Conservation (phyloP, 164 flowering plant genomes). For the Euptelea pleiosperma region DNA sequence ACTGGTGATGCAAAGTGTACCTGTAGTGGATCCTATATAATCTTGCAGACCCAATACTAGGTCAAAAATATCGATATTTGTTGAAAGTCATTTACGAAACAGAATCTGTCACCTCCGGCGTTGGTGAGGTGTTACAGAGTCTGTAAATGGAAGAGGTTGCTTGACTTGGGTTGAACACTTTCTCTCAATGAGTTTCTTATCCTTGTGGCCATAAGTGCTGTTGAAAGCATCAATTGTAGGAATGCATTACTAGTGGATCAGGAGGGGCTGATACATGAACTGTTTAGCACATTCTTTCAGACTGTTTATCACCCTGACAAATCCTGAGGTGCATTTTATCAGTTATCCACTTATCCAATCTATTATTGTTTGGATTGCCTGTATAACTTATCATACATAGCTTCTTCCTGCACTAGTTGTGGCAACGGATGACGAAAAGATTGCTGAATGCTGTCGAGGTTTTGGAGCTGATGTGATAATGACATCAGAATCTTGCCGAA, state of each 20-base stretch:
- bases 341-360: no score
- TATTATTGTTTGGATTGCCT: conserved; percentile 3
- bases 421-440: conserved; percentile 91
- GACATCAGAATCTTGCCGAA: conserved; percentile 88
- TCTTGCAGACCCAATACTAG: background rate
- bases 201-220: background rate
- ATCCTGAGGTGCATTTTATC: no score
- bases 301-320: no score
- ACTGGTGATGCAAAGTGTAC: background rate
- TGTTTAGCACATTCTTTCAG: no score
- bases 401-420: conserved; percentile 50
- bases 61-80: no score
- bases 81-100: no score
- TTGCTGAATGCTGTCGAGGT: conserved; percentile 86
- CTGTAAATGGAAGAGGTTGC: background rate
- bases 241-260: background rate
- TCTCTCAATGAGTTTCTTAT: no score
- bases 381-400: conserved; percentile 2
- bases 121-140: background rate
- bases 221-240: background rate
- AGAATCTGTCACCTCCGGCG: no score
- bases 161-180: background rate
- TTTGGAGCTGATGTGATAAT: conserved; percentile 96
- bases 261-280: background rate
- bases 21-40: background rate